Evolutionary conservation across 768 basidiomycete species (phyloP).

Genomic region (Phaffia australis): DNA sequence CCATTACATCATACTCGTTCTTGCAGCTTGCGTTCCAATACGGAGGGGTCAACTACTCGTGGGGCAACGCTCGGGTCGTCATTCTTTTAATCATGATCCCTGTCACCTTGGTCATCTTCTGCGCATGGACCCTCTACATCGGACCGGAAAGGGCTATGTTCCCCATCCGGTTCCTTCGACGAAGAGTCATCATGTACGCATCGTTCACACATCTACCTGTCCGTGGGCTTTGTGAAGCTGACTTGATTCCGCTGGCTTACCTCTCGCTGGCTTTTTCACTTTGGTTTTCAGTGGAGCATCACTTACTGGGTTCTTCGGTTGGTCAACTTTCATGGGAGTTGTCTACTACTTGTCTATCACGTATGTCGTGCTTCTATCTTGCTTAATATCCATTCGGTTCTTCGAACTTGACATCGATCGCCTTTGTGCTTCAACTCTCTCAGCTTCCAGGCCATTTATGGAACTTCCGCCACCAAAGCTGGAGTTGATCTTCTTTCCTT

Average conservation of each 20-base stretch:
- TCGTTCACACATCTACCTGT: too few species aligned
- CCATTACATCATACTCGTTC: too few species aligned
- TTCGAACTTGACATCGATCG: too few species aligned
- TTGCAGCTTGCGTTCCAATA: constrained; percentile 6
- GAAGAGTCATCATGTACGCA: constrained; percentile 3
- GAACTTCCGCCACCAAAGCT: constrained; percentile 16
- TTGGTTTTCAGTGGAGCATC: neutral
- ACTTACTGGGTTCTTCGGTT: neutral
- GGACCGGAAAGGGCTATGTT: constrained; percentile 20
- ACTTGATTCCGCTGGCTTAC: too few species aligned
- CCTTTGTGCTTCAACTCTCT: too few species aligned
- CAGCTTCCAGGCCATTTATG: constrained; percentile 17
- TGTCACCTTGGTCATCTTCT: constrained; percentile 6
- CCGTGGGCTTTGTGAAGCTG: too few species aligned
- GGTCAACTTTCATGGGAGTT: constrained; percentile 17
- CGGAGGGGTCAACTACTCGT: constrained; percentile 8
- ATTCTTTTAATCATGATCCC: constrained; percentile 21
- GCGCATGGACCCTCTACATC: constrained; percentile 16
- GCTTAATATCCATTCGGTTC: too few species aligned
- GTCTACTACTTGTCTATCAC: constrained; percentile 18
- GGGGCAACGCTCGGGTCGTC: constrained; percentile 16
- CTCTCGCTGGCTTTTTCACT: too few species aligned
- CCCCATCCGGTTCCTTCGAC: constrained; percentile 7
- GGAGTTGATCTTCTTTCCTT: constrained; percentile 21
- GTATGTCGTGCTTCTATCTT: neutral